phyloP scores from a whole-genome alignment of 306 rosid genomes.

The Oxytropis ochrocephala region DNA sequence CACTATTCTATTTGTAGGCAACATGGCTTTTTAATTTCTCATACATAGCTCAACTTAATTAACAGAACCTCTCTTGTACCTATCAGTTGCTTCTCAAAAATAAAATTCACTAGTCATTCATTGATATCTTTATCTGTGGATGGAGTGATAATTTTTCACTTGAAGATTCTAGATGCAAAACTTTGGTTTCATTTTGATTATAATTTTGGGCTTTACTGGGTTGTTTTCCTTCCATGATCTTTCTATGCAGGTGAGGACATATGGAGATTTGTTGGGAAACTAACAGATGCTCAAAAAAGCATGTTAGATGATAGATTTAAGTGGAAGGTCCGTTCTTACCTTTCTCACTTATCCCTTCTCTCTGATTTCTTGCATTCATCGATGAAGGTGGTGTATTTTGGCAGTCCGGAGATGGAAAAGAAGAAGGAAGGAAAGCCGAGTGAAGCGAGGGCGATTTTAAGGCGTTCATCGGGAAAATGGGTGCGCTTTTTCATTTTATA shows the following conservation, averaged over 20 bases:
- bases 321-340: constrained; percentile 69
- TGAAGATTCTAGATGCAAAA: neutral
- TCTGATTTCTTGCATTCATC: neutral
- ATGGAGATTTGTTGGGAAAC: constrained; percentile 94
- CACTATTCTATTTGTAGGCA: neutral
- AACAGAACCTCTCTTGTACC: neutral
- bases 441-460: constrained; percentile 84
- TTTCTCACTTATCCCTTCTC: neutral
- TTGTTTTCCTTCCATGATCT: neutral
- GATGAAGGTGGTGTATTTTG: constrained; percentile 15
- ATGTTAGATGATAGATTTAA: constrained; percentile 95
- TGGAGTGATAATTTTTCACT: neutral
- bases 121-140: neutral
- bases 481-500: constrained; percentile 23
- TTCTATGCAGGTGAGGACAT: constrained; percentile 78
- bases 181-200: neutral
- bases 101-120: neutral
- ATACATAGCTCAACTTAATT: neutral
- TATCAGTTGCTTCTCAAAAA: neutral
- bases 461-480: constrained; percentile 93
- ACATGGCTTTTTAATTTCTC: neutral
- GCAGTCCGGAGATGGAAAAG: constrained; percentile 89
- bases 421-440: constrained; percentile 98
- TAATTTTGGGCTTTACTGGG: neutral
- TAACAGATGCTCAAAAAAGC: constrained; percentile 97